Conservation (phyloP, 306 rosid genomes). For the Quercus engelmannii region DNA sequence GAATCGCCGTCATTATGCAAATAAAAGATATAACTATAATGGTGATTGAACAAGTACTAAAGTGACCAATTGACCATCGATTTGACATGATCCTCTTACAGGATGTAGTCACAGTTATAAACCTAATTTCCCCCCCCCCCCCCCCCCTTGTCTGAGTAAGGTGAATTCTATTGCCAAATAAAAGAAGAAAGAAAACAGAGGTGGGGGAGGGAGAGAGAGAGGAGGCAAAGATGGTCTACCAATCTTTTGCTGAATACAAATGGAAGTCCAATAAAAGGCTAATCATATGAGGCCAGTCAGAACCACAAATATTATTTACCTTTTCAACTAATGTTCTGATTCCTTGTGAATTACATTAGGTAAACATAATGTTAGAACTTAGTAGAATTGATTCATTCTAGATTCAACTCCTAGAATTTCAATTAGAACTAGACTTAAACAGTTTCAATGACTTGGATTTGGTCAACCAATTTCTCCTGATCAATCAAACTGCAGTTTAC, state of each 20-base stretch:
- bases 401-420: background rate
- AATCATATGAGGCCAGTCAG: too few species aligned
- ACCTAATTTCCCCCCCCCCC: accelerated
- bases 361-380: too few species aligned
- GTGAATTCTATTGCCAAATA: background rate
- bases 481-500: background rate
- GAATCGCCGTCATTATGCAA: background rate
- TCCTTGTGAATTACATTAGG: background rate
- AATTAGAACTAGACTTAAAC: background rate
- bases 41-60: background rate
- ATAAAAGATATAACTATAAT: background rate
- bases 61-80: background rate
- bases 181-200: too few species aligned
- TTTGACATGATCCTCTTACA: background rate
- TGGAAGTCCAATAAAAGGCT: too few species aligned
- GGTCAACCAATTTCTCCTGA: background rate
- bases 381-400: background rate
- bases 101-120: background rate
- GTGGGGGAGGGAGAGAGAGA: too few species aligned
- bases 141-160: too few species aligned
- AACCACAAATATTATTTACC: background rate
- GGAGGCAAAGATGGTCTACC: too few species aligned
- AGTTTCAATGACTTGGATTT: background rate
- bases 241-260: too few species aligned
- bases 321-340: background rate